Conservation (phyloP, 352 stramenopile species). For the Aphanomyces astaci region DNA sequence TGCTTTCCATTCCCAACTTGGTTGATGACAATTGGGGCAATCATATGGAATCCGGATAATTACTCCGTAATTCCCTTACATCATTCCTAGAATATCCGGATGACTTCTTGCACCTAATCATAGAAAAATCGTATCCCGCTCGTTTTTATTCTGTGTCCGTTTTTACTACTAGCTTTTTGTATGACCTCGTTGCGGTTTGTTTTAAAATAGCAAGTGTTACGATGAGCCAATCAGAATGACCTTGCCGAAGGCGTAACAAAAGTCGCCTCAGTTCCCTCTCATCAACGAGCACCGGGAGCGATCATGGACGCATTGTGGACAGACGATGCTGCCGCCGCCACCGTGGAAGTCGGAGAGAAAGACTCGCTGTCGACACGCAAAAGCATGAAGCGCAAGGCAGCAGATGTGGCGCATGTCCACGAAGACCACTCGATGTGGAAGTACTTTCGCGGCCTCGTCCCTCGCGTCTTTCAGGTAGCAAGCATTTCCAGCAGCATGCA, state of each 20-base stretch:
- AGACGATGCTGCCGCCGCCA: not conserved
- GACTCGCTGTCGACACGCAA: not conserved
- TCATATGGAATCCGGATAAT: too few species aligned
- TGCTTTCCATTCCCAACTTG: too few species aligned
- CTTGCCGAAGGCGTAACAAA: not conserved
- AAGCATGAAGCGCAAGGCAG: constrained; percentile 2
- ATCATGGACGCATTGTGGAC: not conserved
- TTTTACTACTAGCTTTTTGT: not conserved
- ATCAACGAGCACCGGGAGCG: not conserved
- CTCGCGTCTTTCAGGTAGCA: not conserved
- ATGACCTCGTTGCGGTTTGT: too few species aligned
- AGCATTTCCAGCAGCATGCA: too few species aligned
- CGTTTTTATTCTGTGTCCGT: not conserved
- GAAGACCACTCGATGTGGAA: constrained; percentile 6
- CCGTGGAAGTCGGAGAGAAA: not conserved
- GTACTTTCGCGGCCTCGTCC: not conserved
- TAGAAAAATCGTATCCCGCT: not conserved
- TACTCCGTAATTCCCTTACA: too few species aligned
- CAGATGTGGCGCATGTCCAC: not conserved
- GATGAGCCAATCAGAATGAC: not conserved
- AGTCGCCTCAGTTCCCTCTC: not conserved
- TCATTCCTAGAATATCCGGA: too few species aligned
- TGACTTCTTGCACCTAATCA: too few species aligned
- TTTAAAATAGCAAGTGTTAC: not conserved
- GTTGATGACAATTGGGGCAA: too few species aligned